phyloP scores from a whole-genome alignment of 371 early-diverging fungal genomes.

The Mortierella sp. region DNA sequence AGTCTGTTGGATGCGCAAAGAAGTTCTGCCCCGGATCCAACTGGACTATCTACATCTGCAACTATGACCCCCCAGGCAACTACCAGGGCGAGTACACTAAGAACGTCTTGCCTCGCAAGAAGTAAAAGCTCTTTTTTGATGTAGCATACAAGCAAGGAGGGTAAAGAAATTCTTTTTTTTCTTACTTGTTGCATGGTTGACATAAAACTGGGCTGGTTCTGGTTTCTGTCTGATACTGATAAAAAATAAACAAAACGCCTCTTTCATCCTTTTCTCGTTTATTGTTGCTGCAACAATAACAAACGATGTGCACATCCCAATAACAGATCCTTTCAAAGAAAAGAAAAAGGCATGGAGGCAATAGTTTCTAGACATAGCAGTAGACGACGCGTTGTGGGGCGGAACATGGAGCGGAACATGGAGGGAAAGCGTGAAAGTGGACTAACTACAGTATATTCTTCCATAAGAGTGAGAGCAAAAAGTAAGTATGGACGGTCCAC shows the following conservation, averaged over 20 bases:
- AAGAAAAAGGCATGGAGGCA: too few relatives aligned
- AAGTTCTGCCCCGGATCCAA: slow-evolving; percentile 53
- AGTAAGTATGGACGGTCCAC: too few relatives aligned
- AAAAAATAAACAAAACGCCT: not conserved
- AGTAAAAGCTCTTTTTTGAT: slow-evolving; percentile 4
- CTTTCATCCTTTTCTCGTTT: not conserved
- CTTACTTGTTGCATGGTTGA: not conserved
- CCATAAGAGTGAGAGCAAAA: too few relatives aligned
- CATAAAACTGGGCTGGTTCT: not conserved
- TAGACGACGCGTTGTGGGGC: too few relatives aligned
- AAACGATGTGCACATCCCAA: too few relatives aligned
- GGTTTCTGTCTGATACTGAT: not conserved
- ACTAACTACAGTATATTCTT: too few relatives aligned
- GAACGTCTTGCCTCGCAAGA: slow-evolving; percentile 14
- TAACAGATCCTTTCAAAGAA: too few relatives aligned
- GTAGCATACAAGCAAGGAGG: not conserved
- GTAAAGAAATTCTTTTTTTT: not conserved
- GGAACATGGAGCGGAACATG: too few relatives aligned
- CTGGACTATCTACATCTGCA: slow-evolving; percentile 11
- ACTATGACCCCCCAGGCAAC: slow-evolving; percentile 12
- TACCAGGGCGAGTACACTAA: not conserved
- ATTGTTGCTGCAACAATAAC: not conserved
- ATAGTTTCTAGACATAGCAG: too few relatives aligned
- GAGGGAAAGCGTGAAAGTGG: too few relatives aligned
- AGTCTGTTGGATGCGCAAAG: slow-evolving; percentile 68